Evolutionary conservation across 164 flowering plant species (phyloP).

Genomic region (Dillenia turbinata): DNA sequence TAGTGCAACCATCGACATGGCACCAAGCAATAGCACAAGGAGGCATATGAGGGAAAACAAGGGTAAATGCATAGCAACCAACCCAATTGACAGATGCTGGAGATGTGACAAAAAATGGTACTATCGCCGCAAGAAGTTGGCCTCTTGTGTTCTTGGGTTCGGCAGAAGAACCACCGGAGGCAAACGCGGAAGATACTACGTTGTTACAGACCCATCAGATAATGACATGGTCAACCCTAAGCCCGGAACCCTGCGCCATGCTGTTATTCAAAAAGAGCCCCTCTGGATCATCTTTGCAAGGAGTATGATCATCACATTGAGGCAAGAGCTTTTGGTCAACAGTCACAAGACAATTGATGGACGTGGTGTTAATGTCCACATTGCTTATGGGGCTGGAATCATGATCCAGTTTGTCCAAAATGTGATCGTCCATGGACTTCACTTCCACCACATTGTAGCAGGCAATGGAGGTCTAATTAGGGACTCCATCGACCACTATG

Average conservation of each 20-base stretch:
- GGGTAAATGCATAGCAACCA: background rate
- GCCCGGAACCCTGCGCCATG: slow-evolving; percentile 31
- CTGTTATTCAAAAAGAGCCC: slow-evolving; percentile 22
- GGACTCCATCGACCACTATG: slow-evolving; percentile 18
- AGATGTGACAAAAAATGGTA: slow-evolving; percentile 20
- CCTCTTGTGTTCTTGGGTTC: slow-evolving; percentile 28
- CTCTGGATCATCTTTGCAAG: slow-evolving; percentile 26
- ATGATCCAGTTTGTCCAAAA: slow-evolving; percentile 24
- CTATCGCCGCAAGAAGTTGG: slow-evolving; percentile 17
- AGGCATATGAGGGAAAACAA: no score
- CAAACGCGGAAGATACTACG: slow-evolving; percentile 16
- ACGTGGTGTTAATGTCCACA: slow-evolving; percentile 28
- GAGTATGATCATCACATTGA: slow-evolving; percentile 24
- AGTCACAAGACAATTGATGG: slow-evolving; percentile 34
- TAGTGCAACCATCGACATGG: no score
- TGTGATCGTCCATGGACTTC: slow-evolving; percentile 29
- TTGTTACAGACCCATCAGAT: slow-evolving; percentile 23
- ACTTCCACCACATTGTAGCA: slow-evolving; percentile 23
- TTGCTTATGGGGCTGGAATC: slow-evolving; percentile 32
- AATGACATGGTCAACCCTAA: slow-evolving; percentile 20
- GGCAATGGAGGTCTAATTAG: slow-evolving; percentile 18
- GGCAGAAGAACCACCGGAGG: slow-evolving; percentile 25
- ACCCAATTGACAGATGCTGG: slow-evolving; percentile 26
- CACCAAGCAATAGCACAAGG: no score
- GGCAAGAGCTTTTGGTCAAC: slow-evolving; percentile 27